Percentiles rank a stretch among this genome's conserved stretches.
Conservation (phyloP, 148 eudicot genomes). For the Cornus kousa region DNA sequence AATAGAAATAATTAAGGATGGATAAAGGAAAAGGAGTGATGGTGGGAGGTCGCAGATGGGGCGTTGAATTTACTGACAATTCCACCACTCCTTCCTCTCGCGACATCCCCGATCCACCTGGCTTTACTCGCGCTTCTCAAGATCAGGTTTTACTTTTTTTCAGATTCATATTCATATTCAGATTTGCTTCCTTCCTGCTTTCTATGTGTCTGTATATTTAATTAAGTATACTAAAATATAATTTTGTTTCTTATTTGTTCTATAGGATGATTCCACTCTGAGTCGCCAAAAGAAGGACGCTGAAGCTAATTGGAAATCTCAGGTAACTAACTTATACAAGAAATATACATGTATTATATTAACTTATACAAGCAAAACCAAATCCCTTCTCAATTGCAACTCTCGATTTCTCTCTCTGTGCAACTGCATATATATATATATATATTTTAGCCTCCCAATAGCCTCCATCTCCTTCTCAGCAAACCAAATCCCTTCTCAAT, state of each 20-base stretch:
- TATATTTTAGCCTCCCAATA: too few relatives aligned
- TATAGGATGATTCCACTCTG: constrained; percentile 73
- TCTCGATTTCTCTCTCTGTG: too few relatives aligned
- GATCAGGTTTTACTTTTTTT: constrained; percentile 50
- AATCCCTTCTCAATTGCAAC: neutral
- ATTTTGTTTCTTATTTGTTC: neutral
- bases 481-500: too few relatives aligned
- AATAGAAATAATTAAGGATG: constrained; percentile 21
- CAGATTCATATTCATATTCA: too few relatives aligned
- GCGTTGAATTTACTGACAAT: constrained; percentile 76
- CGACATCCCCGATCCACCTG: constrained; percentile 86
- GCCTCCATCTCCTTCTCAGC: too few relatives aligned
- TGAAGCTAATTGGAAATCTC: constrained; percentile 90
- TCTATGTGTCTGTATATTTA: neutral
- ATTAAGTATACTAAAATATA: too few relatives aligned
- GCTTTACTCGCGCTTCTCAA: constrained; percentile 67
- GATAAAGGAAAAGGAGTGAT: constrained; percentile 75
- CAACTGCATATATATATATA: too few relatives aligned
- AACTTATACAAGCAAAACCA: too few relatives aligned
- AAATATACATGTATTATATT: neutral
- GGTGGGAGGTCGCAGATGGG: constrained; percentile 73
- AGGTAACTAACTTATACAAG: constrained; percentile 33
- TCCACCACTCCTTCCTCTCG: constrained; percentile 67
- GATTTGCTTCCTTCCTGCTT: too few relatives aligned
- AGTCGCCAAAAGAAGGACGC: constrained; percentile 83